A percentile compares a stretch with the other conserved stretches of the same genome.
Conservation (phyloP, 164 flowering plant species). For the Platanus orientalis region DNA sequence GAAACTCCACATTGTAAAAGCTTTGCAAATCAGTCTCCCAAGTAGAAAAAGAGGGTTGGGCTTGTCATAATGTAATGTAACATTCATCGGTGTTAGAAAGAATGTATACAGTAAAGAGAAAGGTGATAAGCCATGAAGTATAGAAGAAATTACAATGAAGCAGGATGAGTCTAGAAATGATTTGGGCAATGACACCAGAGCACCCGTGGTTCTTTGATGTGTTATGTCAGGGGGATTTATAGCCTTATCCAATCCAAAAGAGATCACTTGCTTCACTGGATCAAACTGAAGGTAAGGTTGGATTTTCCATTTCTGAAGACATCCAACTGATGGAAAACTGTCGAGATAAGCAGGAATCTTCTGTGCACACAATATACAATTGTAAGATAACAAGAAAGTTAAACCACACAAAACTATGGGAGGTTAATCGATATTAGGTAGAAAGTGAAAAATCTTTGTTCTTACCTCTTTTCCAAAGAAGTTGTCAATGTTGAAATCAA, state of each 20-base stretch:
- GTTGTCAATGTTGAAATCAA: conserved; percentile 62
- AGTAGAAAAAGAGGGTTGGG: conserved; percentile 33
- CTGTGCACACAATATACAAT: conserved; percentile 28
- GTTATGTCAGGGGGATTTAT: conserved; percentile 41
- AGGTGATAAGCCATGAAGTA: not conserved
- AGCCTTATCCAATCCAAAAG: conserved; percentile 49
- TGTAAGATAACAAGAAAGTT: too few relatives aligned
- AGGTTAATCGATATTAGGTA: too few relatives aligned
- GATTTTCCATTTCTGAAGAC: conserved; percentile 41
- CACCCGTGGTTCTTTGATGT: conserved; percentile 51
- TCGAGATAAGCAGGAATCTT: conserved; percentile 38
- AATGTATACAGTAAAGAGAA: not conserved
- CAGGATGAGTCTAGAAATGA: conserved; percentile 49
- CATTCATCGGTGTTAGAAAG: conserved; percentile 1
- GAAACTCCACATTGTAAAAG: conserved; percentile 45
- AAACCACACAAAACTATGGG: too few relatives aligned
- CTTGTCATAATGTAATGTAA: conserved; percentile 45
- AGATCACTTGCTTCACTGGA: conserved; percentile 31
- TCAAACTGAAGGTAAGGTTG: conserved; percentile 45
- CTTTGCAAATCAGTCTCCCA: conserved; percentile 73
- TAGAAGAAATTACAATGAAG: conserved; percentile 46
- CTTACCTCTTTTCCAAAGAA: conserved; percentile 69
- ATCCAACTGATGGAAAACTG: conserved; percentile 34
- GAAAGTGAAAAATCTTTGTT: not conserved
- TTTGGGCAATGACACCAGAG: conserved; percentile 56